Evolutionary conservation across 495 filamentous ascomycete species (phyloP), one percentile per base, ranked within the genome.

Genomic region (Penicillium diatomitis): DNA sequence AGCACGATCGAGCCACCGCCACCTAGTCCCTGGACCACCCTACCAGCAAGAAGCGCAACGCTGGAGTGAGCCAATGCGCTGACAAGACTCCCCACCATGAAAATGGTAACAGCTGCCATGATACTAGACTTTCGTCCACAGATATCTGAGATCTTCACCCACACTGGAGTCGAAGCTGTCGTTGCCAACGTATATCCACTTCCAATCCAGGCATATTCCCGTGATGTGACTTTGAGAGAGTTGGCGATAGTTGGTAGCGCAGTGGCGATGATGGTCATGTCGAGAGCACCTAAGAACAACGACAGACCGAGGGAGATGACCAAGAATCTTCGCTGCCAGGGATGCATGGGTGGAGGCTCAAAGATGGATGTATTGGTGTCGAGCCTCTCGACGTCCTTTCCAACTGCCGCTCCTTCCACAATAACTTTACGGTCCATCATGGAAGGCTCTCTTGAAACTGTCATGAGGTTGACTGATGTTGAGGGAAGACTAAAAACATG

Each of bases 101-200:
- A 91, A 20, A 87, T 62, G 8, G 65, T 62, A 27, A 80, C 78
- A 3, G 84, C 80, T 3, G 76, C 41, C 6, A 89, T 66, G 28
- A 91, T 64, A 41, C 84, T 80, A 1, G 80, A 80, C 55, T 89
- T 90, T 12, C 86, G 80, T 3, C 87, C 87, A 70, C 76, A 90
- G 45, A 91, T 89, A 55, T 90, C 87, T 34, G 72, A 77, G 40
- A 86, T 60, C 52, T 83, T 83, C 20, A 79, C 84, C 82, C 84
- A 87, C 41, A 62, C 48, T 3, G 65, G 60, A 5, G 47, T 45
- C 5, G 39, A 33, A 4, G 58, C 59, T 2, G 58, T 52, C 9
- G 37, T 53, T 5, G 59, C 54, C 2, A 70, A 51, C 0, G 78
- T 51, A 56, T 73, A 80, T 2, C 75, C 66, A 27, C 65, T 64